A percentile compares a stretch with the other conserved stretches of the same genome.
Evolutionary conservation across 345 rosid species (phyloP).

Genomic region (Pelargonium nanum): DNA sequence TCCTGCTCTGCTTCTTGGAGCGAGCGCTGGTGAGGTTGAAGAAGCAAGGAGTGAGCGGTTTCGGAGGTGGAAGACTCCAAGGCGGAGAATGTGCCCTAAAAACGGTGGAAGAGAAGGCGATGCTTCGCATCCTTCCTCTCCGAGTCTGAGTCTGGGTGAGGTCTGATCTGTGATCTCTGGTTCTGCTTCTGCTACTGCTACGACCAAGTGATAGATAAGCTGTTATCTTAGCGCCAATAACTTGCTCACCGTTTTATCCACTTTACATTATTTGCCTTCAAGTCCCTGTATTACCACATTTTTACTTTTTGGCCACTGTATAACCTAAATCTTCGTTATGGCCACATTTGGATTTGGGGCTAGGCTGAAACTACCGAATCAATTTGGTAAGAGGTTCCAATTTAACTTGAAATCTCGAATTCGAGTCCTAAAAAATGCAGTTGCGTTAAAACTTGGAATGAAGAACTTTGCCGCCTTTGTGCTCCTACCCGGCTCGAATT

Average conservation of each 20-base stretch:
- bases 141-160: too few species aligned
- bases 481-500: too few species aligned
- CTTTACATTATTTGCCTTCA: neutral
- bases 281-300: neutral
- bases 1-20: neutral
- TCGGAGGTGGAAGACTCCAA: neutral
- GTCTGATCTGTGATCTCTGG: too few species aligned
- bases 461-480: too few species aligned
- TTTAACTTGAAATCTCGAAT: too few species aligned
- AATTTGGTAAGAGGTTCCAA: too few species aligned
- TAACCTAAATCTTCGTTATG: neutral
- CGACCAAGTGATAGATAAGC: neutral
- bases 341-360: neutral
- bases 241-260: neutral
- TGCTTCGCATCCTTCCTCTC: neutral
- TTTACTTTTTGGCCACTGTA: neutral
- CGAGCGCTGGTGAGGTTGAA: neutral
- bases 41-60: neutral
- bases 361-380: neutral
- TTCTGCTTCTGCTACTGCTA: neutral
- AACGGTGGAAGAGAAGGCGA: neutral
- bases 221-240: neutral
- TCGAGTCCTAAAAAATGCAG: too few species aligned
- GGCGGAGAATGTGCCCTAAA: neutral
- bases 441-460: too few species aligned